phyloP scores from a whole-genome alignment of 2,329 filamentous ascomycete species.

The Talaromyces piceae region DNA sequence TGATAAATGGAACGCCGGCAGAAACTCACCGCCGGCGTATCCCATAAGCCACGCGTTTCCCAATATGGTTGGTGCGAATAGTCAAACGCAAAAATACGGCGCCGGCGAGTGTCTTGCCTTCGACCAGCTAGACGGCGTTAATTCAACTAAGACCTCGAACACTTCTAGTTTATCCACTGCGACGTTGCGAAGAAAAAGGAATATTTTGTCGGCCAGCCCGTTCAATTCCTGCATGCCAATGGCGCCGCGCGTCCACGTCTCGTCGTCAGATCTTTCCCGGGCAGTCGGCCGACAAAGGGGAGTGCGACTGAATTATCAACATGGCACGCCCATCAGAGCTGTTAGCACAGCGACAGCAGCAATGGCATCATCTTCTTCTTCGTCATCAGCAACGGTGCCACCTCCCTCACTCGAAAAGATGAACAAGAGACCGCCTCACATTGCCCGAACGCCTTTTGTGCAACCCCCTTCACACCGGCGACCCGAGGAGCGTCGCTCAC shows the following conservation, averaged over 20 bases:
- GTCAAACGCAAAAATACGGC: neutral
- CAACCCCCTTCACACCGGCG: conserved; percentile 85
- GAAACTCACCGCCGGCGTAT: conserved; percentile 17
- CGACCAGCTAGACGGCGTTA: neutral
- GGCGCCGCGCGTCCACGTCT: conserved; percentile 47
- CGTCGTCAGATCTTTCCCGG: conserved; percentile 26
- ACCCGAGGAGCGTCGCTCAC: conserved; percentile 80
- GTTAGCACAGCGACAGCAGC: conserved; percentile 42
- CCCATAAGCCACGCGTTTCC: neutral
- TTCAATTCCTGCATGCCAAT: conserved; percentile 29
- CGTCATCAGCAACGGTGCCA: conserved; percentile 33
- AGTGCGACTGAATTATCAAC: conserved; percentile 31
- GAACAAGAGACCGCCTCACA: conserved; percentile 16
- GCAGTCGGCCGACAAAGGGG: conserved; percentile 29
- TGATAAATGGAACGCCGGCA: conserved; percentile 13
- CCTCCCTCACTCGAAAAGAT: conserved; percentile 46
- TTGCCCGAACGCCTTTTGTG: conserved; percentile 41
- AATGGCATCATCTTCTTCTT: too few relatives aligned
- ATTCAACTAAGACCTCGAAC: neutral
- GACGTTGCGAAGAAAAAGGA: neutral
- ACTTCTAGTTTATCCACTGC: neutral
- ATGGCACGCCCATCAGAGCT: conserved; percentile 35
- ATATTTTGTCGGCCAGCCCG: neutral
- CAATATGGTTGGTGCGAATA: neutral
- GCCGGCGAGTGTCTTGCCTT: neutral